These are phyloP conservation scores for Vitis riparia DNA, from an alignment of 164 flowering plant species.

Conservation along the genomic window DNA sequence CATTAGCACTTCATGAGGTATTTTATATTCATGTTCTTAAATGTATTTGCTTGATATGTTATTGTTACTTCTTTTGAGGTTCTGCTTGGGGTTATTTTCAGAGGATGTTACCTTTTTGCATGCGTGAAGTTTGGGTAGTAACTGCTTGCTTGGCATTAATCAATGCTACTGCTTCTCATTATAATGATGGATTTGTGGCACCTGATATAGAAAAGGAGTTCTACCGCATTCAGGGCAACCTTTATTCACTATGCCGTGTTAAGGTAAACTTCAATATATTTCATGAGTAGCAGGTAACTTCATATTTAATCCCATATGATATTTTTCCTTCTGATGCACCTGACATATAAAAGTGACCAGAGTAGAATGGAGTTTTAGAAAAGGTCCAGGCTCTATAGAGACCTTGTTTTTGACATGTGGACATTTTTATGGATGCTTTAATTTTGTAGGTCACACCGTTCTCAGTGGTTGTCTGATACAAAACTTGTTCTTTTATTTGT, in stretches of 20 bases:
- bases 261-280: conserved; percentile 52
- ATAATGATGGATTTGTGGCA: conserved; percentile 56
- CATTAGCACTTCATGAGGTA: conserved; percentile 81
- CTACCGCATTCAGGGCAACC: conserved; percentile 85
- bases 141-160: conserved; percentile 85
- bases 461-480: not conserved
- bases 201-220: conserved; percentile 90
- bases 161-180: conserved; percentile 59
- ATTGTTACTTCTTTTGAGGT: not conserved
- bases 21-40: conserved; percentile 6
- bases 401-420: too few relatives aligned
- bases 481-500: not conserved
- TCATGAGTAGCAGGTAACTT: not conserved
- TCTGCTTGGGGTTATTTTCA: conserved; percentile 28
- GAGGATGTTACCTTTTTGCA: conserved; percentile 79
- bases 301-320: too few relatives aligned
- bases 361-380: too few relatives aligned
- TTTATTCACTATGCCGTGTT: conserved; percentile 80
- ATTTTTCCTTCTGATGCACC: not conserved
- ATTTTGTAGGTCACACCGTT: not conserved
- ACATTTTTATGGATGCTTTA: too few relatives aligned
- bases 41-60: not conserved
- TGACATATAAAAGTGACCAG: not conserved
- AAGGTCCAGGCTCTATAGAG: too few relatives aligned
- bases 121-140: conserved; percentile 96